phyloP scores from a whole-genome alignment of 2,329 filamentous ascomycete species.

The Colletotrichum echinochloae region DNA sequence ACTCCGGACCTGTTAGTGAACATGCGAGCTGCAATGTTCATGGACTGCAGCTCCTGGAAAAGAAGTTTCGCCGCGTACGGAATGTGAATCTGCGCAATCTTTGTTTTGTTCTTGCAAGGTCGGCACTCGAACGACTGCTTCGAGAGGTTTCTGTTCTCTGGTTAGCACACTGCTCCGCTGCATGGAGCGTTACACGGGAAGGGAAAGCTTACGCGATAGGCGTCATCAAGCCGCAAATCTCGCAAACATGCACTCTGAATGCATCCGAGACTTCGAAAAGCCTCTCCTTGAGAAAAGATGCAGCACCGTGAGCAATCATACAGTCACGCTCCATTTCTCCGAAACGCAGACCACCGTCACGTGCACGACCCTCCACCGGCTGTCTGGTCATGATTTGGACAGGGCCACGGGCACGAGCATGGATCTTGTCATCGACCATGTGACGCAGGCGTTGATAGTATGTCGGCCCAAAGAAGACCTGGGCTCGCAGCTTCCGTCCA shows the following conservation, averaged over 20 bases:
- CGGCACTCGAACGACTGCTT: conserved; percentile 97
- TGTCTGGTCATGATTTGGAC: conserved; percentile 98
- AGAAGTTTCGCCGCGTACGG: conserved; percentile 97
- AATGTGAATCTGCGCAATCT: conserved; percentile 97
- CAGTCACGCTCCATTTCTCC: conserved; percentile 99
- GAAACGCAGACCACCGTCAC: conserved; percentile 98
- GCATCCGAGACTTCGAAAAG: conserved; percentile 98
- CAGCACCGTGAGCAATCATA: conserved; percentile 99
- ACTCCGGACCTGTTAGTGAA: conserved; percentile 88
- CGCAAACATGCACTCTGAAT: conserved; percentile 97
- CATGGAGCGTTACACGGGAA: conserved; percentile 2
- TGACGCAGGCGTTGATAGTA: conserved; percentile 99
- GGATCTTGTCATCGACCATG: conserved; percentile 99
- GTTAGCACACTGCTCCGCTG: conserved; percentile 49
- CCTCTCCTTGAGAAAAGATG: conserved; percentile 96
- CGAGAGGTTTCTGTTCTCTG: conserved; percentile 78
- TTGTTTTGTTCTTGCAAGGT: conserved; percentile 98
- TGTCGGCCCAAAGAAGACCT: conserved; percentile 96
- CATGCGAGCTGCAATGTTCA: conserved; percentile 99
- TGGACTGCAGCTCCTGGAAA: conserved; percentile 97
- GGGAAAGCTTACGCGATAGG: conserved; percentile 87
- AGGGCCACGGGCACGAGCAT: conserved; percentile 95
- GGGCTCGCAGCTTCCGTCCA: conserved; percentile 89
- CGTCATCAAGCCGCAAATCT: conserved; percentile 99
- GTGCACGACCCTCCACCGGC: conserved; percentile 96